Base-by-base conservation (phyloP, 495 filamentous ascomycete genomes). In the Cercophora samala region DNA sequence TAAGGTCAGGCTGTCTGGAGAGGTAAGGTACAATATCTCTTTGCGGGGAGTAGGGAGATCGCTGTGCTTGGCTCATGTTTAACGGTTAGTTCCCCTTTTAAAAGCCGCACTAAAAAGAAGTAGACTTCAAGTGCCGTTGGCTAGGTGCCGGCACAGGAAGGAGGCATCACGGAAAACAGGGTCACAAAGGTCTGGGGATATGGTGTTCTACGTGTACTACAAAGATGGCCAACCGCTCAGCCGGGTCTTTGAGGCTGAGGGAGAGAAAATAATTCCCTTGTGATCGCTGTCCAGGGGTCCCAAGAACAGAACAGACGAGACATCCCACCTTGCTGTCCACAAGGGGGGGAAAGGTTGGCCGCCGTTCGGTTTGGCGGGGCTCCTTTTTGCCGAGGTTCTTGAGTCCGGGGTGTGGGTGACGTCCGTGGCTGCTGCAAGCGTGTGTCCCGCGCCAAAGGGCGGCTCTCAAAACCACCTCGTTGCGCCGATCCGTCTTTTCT, bases 341-440 rank as follows among this genome's bases (percentile, higher is more conserved):
- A 37, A 62, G 32, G 60, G 26, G 60, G 4, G 22, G 26, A 29
- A 23, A 61, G 26, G 25, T 25, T 37, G 26, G n/a, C 5, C 17
- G 19, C 25, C 18, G 25, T 25, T 64, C 37, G 37, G 37, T 37
- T 26, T 67, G 64, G 55, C 29, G 58, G 69, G 66, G 42, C 26
- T 60, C 71, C 66, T 53, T 74, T 72, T 74, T 76, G 74, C 74
- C 74, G 74, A 76, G 74, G 74, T 71, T 68, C 64, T 68, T 26
- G 60, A 56, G 61, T 69, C 42, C 24, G 53, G 24, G 24, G 64
- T 37, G 64, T 24, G 64, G 68, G 68, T 75, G 73, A 75, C 71
- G 73, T 75, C 68, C 65, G 66, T 76, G 69, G 74, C 73, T 72
- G 37, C 37, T 55, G 59, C 21, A 25, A 53, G 42, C 37, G 51